Base-by-base conservation (phyloP, 148 eudicot species). In the Vaccinium myrtillus region DNA sequence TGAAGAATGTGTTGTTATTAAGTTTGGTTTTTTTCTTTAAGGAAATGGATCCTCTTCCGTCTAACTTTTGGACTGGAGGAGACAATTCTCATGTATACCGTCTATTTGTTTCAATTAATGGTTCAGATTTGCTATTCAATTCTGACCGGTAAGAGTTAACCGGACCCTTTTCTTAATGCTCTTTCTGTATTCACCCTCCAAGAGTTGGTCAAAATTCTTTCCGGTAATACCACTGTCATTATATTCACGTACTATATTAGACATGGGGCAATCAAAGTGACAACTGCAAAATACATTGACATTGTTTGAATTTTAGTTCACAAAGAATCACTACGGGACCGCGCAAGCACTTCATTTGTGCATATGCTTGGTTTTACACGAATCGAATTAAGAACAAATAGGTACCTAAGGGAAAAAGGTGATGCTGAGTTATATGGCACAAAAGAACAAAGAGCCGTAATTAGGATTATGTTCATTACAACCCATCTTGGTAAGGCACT, bases 401-500 rank as follows among this genome's bases (percentile, higher is more conserved):
- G 63, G 6, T 58, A 36, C 39, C 39, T 36, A 36, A 32, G 58
- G 58, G 15, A 13, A 11, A n/a, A 54, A 54, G 13, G 13, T 54
- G 5, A 8, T 5, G 63, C 23, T 58, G 63, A 58, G 19, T 58
- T 19, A 6, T 58, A 3, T 2, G 61, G 19, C 39, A 18, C n/a
- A 21, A 18, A 58, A 58, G 63, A 55, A 19, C 63, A 58, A 0
- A 58, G 63, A 58, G 63, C 18, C 63, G 18, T 27, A 4, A 0
- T 19, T 18, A 75, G 78, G 13, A 16, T 25, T 83, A 15, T 13
- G 51, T 61, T 76, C 74, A 49, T 55, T 6, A 7, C 27, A 77
- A 51, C n/a, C 59, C 80, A 6, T 18, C 59, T 2, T 0, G 7
- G 61, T 78, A 78, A 4, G 61, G 91, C 10, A 92, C 93, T 39